A percentile compares a stretch with the other conserved stretches of the same genome.
Evolutionary conservation across 1,139 yeast genomes (phyloP).

Genomic region (Lodderomyces jiufengensis): DNA sequence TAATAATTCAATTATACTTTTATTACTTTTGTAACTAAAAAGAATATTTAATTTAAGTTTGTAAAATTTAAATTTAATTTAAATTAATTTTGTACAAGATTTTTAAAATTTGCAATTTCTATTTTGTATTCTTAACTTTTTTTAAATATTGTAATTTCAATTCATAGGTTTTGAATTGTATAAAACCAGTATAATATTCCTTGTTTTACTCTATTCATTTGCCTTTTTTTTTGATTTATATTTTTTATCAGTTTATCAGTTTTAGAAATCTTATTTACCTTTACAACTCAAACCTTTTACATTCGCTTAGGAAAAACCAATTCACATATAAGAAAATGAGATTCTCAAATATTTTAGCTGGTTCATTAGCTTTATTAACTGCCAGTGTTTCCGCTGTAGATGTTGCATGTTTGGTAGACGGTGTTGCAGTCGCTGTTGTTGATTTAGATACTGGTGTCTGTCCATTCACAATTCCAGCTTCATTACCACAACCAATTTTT

Average conservation of each 20-base stretch:
- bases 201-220: not conserved
- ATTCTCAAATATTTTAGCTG: conserved; percentile 12
- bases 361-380: conserved; percentile 18
- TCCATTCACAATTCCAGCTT: conserved; percentile 34
- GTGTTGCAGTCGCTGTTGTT: conserved; percentile 30
- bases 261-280: not conserved
- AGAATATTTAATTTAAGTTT: no score
- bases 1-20: no score
- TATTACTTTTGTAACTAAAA: no score
- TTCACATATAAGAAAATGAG: conserved; percentile 6
- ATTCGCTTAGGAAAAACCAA: conserved; percentile 4
- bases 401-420: conserved; percentile 39
- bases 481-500: conserved; percentile 24
- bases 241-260: not conserved
- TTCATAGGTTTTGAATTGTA: no score
- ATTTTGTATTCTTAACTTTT: not conserved
- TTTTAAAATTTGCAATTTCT: no score
- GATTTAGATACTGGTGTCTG: conserved; percentile 43
- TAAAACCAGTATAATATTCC: no score
- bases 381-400: conserved; percentile 25
- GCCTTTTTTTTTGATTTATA: not conserved
- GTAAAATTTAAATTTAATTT: no score
- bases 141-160: no score
- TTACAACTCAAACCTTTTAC: conserved; percentile 1
- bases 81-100: no score